Base-by-base conservation (phyloP, 108 stramenopile species). In the Fistulifera pelliculosa region DNA sequence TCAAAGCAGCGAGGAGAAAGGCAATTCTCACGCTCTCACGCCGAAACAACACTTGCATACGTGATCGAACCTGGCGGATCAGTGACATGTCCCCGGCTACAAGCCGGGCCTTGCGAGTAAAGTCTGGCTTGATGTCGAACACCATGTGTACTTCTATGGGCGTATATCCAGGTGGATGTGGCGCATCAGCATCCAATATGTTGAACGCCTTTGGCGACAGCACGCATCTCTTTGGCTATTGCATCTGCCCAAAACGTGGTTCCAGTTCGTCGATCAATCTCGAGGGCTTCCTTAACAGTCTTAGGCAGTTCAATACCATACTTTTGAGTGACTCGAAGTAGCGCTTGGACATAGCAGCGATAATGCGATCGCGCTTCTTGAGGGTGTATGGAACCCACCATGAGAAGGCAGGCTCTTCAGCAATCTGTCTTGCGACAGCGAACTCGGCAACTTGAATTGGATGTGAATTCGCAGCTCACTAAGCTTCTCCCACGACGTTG, bases 41-140 rank as follows among this genome's bases (percentile, higher is more conserved):
- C 21, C n/a, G 68, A 62, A 0, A 80, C 79, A 11, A 76, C 79
- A 47, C 70, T 75, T 2, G 72, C 60, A 57, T 76, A 75, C 0
- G 76, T 81, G 11, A 67, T 51, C 2, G 45, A 31, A 14, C 31
- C 14, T 0, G 73, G 75, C 0, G 63, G 16, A 7, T 76, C 75
- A 0, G 68, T 66, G 27, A 45, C 52, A 47, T 59, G 47, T 0
- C 80, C 12, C 55, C 73, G 14, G 73, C 77, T 0, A 78, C 74
- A 1, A 64, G 27, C 10, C 76, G 49, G 1, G 76, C 70, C 41
- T 85, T 80, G 0, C 69, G 10, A 16, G 23, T 38, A 47, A 73
- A 57, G n/a, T 63, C 53, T 19, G 62, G 61, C 45, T 81, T 76
- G 0, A 75, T 49, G 44, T 74, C 80, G 35, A 76, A 81, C 12